phyloP scores from a whole-genome alignment of 108 stramenopile species.

The Nitzschia palea region DNA sequence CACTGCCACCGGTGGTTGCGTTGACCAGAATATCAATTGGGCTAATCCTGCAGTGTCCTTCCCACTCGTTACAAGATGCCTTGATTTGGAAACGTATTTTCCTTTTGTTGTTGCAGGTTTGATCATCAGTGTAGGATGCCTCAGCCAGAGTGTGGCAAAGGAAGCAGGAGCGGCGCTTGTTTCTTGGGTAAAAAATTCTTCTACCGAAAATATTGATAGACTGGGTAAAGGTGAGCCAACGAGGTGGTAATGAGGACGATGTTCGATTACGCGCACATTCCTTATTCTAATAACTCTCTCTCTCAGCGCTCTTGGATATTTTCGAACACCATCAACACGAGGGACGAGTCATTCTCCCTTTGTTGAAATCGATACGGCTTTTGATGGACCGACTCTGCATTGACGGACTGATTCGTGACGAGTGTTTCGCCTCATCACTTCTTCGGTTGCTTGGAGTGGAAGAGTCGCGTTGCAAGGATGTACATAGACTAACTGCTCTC shows the following conservation, averaged over 20 bases:
- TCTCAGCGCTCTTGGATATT: conserved; percentile 36
- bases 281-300: conserved; percentile 1
- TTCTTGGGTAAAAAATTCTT: conserved; percentile 51
- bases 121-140: conserved; percentile 90
- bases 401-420: conserved; percentile 47
- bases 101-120: conserved; percentile 80
- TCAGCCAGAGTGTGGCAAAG: conserved; percentile 91
- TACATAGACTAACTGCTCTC: conserved; percentile 67
- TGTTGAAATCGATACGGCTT: conserved; percentile 74
- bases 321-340: conserved; percentile 51
- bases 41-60: conserved; percentile 60
- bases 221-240: conserved; percentile 27
- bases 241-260: too few species aligned
- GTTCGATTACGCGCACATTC: too few species aligned
- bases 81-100: conserved; percentile 73
- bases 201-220: conserved; percentile 21
- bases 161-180: conserved; percentile 66
- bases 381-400: conserved; percentile 71
- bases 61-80: conserved; percentile 66
- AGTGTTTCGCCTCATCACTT: conserved; percentile 42
- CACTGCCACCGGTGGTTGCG: background rate
- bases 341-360: conserved; percentile 68
- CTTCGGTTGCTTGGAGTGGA: conserved; percentile 51
- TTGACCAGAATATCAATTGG: conserved; percentile 38
- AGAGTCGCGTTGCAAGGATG: conserved; percentile 60